Evolutionary conservation across 257 asterid species (phyloP), one percentile per base, ranked within the genome.

Genomic region (Paulownia fortunei): DNA sequence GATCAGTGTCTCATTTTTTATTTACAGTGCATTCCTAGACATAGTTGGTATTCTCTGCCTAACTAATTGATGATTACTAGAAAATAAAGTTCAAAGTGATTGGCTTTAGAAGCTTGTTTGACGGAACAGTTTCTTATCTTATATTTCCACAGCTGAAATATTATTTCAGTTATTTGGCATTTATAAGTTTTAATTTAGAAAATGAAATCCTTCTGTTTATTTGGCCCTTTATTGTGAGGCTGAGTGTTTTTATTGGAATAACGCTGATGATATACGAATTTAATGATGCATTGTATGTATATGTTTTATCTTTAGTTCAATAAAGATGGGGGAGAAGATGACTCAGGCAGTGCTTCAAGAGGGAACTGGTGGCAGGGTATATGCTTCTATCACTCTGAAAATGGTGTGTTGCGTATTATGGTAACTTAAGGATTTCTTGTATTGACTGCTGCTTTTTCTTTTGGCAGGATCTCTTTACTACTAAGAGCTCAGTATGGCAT

Each of bases 301-400:
- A 4, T 54, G 8, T 32, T 52, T 10, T 9, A 10, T 71, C 8
- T 12, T 54, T 81, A 92, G 93, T 84, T 81, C 77, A 83, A 73
- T 23, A 87, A 88, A 79, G 97, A 93, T 11, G 87, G 81, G 0
- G 89, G 84, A 37, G 94, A 91, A 73, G 96, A 91, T 76, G 98
- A 91, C 69, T 81, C 91, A 0, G 89, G 81, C 78, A 78, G 87
- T 68, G 97, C 96, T 76, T 91, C 96, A 1, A 85, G 97, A 69
- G 98, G 98, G 52, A 90, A 93, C 67, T 93, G 98, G 98, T 93
- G 98, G 98, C 92, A 89, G 89, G 98, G 98, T 91, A 79, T 91
- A 76, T 21, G 73, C 68, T 66, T 65, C 61, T 56, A 23, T 41
- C 19, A 9, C 37, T 41, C 32, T 19, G 0, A 15, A 49, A 11